Evolutionary conservation across 306 rosid species (phyloP), one percentile per base, ranked within the genome.

Genomic region (Cercis canadensis): DNA sequence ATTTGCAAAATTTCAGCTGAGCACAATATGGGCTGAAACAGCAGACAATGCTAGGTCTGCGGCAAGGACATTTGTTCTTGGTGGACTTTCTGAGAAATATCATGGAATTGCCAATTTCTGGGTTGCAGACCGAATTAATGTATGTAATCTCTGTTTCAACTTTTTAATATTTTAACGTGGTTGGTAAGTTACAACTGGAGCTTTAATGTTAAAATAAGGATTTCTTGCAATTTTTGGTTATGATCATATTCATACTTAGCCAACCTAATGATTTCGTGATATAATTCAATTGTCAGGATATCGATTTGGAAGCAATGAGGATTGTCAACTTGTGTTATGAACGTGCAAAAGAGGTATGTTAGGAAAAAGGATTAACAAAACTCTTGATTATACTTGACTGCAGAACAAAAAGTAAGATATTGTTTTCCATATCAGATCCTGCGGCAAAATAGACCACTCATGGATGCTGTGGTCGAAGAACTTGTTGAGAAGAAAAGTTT

Each of bases 21-120:
- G 98, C 76, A 94, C 98, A 14, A 94, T 94, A 80, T 94, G 98
- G 98, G 97, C 97, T 4, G 98, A 94, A 89, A 87, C 97, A 31
- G 97, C 97, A 45, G 97, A 90, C 79, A 90, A 89, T 82, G 98
- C 97, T 54, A 84, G 98, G 83, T 87, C 89, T 15, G 97, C 90
- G 14, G 98, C 98, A 17, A 86, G 98, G 63, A 89, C 90, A 19
- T 80, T 84, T 78, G 87, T 90, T 83, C 86, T 94, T 72, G 95
- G 97, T 60, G 97, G 98, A 70, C 97, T 94, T 75, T 90, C 97
- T 0, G 95, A 86, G 66, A 94, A 87, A 65, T 66, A 90, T 83
- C 82, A 89, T 21, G 98, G 98, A 11, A 69, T 90, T 41, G 75
- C 94, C 60, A 77, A 83, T 75, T 94, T 90, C 83, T 90, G 92